These are phyloP conservation scores for Xerocomus brunneocitrinus DNA, from an alignment of 768 basidiomycete species.

Conservation along the genomic window DNA sequence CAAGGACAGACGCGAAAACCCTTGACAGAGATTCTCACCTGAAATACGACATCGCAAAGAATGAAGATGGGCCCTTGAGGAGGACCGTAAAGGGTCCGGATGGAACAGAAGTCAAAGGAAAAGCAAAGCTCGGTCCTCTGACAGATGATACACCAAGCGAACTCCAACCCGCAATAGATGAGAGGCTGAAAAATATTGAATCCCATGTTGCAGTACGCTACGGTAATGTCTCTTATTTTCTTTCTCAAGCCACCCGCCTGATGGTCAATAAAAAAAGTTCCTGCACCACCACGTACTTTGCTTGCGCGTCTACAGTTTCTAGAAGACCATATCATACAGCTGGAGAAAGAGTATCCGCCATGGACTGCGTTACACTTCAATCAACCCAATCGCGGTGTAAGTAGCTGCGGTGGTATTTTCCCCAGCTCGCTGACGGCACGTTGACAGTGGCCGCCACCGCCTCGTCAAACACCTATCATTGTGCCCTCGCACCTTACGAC, in stretches of 20 bases:
- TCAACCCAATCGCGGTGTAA: constrained; percentile 74
- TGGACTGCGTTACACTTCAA: constrained; percentile 90
- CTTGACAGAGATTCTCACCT: constrained; percentile 74
- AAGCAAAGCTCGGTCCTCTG: constrained; percentile 11
- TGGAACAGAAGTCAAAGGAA: constrained; percentile 9
- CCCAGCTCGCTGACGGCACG: background rate
- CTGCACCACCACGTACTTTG: constrained; percentile 61
- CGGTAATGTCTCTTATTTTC: constrained; percentile 40
- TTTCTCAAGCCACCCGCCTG: background rate
- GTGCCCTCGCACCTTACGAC: constrained; percentile 63
- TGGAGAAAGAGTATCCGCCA: constrained; percentile 81
- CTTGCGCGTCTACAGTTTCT: constrained; percentile 62
- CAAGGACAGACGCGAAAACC: constrained; percentile 66
- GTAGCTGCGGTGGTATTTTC: constrained; percentile 26
- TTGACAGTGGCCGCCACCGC: constrained; percentile 78
- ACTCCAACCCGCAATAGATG: constrained; percentile 56
- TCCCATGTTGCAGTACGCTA: constrained; percentile 69
- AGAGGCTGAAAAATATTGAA: constrained; percentile 64
- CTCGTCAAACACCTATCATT: constrained; percentile 71
- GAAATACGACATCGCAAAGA: constrained; percentile 85
- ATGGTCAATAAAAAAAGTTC: constrained; percentile 43
- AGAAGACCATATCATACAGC: constrained; percentile 70
- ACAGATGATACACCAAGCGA: constrained; percentile 35
- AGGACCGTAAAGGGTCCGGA: constrained; percentile 44
- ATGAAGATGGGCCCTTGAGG: constrained; percentile 70